A percentile compares a stretch with the other conserved stretches of the same genome.
Evolutionary conservation across 148 eudicot species (phyloP).

Genomic region (Beta vulgaris): DNA sequence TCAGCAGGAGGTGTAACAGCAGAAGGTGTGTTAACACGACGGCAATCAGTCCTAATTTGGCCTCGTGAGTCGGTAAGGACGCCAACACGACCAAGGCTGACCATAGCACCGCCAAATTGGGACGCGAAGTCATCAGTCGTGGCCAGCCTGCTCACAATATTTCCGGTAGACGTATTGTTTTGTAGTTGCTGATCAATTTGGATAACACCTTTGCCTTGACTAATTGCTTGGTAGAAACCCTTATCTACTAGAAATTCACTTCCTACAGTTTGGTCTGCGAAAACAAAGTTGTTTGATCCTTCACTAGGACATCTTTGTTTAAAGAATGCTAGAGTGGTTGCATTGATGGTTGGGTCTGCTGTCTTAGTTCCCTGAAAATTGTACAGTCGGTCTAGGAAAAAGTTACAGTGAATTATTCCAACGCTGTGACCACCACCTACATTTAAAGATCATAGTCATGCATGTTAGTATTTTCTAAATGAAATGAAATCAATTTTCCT

Average conservation of each 20-base stretch:
- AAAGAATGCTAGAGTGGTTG: not conserved
- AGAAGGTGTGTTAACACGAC: conserved; percentile 2
- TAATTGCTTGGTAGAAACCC: conserved; percentile 8
- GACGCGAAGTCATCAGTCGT: not conserved
- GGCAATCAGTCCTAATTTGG: conserved; percentile 19
- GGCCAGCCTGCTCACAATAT: conserved; percentile 9
- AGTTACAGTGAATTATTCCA: conserved; percentile 13
- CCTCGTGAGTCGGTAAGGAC: conserved; percentile 22
- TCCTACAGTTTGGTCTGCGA: conserved; percentile 16
- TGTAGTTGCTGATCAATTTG: conserved; percentile 22
- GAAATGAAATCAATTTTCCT: too few species aligned
- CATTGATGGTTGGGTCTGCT: conserved; percentile 16
- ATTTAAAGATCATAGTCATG: too few species aligned
- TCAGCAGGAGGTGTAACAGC: too few species aligned
- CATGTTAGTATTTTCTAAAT: too few species aligned
- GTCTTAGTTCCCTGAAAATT: conserved; percentile 1
- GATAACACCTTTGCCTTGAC: not conserved
- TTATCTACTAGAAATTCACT: conserved; percentile 1
- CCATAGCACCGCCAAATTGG: not conserved
- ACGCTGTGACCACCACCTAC: conserved; percentile 22
- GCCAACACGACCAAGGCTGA: conserved; percentile 1
- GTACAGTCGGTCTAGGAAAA: conserved; percentile 20
- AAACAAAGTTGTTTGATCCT: conserved; percentile 21
- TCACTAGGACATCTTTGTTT: conserved; percentile 14
- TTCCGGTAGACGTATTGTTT: not conserved